These are phyloP conservation scores for Colletotrichum ledebouriae DNA, from an alignment of 2,329 filamentous ascomycete genomes.

Conservation along the genomic window DNA sequence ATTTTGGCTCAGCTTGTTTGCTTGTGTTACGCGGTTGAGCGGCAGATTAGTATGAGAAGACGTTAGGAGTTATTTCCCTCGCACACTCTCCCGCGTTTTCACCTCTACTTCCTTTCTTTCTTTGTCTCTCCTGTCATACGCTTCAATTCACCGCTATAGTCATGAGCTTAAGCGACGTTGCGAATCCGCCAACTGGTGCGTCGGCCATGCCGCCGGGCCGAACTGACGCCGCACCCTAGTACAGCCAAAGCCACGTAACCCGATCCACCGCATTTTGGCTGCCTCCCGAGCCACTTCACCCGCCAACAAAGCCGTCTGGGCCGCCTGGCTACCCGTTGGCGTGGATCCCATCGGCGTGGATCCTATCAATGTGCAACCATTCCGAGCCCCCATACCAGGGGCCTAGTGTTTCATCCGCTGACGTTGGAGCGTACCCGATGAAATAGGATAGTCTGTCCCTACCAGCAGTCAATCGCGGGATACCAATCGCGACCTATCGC, in stretches of 20 bases:
- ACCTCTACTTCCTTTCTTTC: not conserved
- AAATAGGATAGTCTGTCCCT: not conserved
- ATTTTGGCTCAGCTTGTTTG: slow-evolving; percentile 1
- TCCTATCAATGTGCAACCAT: not conserved
- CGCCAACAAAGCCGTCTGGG: slow-evolving; percentile 3
- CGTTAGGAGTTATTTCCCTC: not conserved
- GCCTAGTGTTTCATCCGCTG: not conserved
- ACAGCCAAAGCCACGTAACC: not conserved
- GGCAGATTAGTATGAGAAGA: not conserved
- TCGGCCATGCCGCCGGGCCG: not conserved
- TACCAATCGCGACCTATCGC: slow-evolving; percentile 2
- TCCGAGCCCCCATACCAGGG: not conserved
- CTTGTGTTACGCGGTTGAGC: slow-evolving; percentile 4
- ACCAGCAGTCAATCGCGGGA: not conserved
- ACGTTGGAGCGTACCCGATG: slow-evolving; percentile 5
- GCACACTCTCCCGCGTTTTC: slow-evolving; percentile 2
- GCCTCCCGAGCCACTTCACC: not conserved
- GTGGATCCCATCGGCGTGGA: slow-evolving; percentile 8
- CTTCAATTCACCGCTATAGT: not conserved
- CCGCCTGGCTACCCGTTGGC: slow-evolving; percentile 4
- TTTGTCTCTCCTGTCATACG: not conserved
- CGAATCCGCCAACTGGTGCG: slow-evolving; percentile 1
- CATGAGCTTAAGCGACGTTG: slow-evolving; percentile 7
- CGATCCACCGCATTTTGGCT: slow-evolving; percentile 3
- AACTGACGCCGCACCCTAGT: slow-evolving; percentile 1